These are phyloP conservation scores for Cichorium intybus DNA, from an alignment of 140 eudicot genomes.

Conservation along the genomic window DNA sequence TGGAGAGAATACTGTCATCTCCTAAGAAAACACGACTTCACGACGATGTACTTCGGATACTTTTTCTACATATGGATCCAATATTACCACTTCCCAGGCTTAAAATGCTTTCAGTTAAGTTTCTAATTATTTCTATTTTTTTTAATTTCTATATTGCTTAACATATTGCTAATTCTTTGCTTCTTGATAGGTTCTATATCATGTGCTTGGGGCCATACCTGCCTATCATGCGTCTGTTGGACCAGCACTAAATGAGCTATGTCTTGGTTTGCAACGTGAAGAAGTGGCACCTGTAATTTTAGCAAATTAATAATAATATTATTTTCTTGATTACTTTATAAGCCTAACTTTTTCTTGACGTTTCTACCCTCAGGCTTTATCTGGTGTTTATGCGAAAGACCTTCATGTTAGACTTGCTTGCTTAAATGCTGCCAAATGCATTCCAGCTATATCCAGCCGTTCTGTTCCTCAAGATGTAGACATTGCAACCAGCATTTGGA, in stretches of 20 bases:
- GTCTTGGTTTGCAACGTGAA: constrained; percentile 83
- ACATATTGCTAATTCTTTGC: constrained; percentile 13
- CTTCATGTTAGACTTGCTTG: constrained; percentile 93
- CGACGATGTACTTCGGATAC: constrained; percentile 78
- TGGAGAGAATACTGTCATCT: constrained; percentile 84
- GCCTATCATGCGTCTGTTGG: constrained; percentile 83
- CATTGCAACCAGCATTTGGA: constrained; percentile 96
- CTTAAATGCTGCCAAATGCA: constrained; percentile 91
- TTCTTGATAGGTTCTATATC: constrained; percentile 78
- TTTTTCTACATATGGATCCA: constrained; percentile 88
- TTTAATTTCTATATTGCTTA: constrained; percentile 7
- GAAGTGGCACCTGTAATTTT: constrained; percentile 77
- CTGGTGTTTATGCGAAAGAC: constrained; percentile 96
- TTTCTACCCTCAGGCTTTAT: constrained; percentile 59
- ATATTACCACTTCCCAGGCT: constrained; percentile 90
- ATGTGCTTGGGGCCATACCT: constrained; percentile 88
- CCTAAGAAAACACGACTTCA: constrained; percentile 93
- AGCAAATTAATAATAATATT: not conserved
- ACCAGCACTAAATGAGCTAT: constrained; percentile 93
- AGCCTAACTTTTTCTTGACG: not conserved
- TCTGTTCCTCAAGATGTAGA: constrained; percentile 75
- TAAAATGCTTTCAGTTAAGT: constrained; percentile 91
- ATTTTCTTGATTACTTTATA: not conserved
- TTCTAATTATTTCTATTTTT: not conserved
- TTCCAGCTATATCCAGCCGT: constrained; percentile 87